These are phyloP conservation scores for Penicilliopsis zonata DNA, from an alignment of 495 filamentous ascomycete genomes.

Conservation along the genomic window DNA sequence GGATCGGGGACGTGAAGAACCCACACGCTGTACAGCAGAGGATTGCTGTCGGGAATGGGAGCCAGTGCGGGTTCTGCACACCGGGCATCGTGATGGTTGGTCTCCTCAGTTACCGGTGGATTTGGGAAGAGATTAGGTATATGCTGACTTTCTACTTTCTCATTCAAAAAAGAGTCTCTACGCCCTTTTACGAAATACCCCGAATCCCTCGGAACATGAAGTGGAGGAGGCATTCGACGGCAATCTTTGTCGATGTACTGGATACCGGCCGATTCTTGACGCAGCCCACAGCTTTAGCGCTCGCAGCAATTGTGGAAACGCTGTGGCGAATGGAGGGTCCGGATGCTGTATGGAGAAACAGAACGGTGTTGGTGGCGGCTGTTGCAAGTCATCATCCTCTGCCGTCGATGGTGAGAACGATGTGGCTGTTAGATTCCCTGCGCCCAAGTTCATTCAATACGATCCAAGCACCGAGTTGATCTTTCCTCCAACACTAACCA, in stretches of 20 bases:
- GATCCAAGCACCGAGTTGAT: slow-evolving; percentile 89
- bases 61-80: slow-evolving; percentile 78
- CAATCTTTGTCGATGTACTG: slow-evolving; percentile 91
- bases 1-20: slow-evolving; percentile 79
- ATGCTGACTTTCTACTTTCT: slow-evolving; percentile 16
- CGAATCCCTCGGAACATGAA: slow-evolving; percentile 56
- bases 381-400: slow-evolving; percentile 22
- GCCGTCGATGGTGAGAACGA: slow-evolving; percentile 6
- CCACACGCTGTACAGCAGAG: slow-evolving; percentile 91
- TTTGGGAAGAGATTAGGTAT: too few relatives aligned
- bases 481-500: slow-evolving; percentile 74
- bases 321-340: slow-evolving; percentile 31
- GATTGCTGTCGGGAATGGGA: slow-evolving; percentile 54
- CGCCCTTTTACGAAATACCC: slow-evolving; percentile 63
- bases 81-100: slow-evolving; percentile 96
- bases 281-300: slow-evolving; percentile 47
- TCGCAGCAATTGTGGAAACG: slow-evolving; percentile 27
- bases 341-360: slow-evolving; percentile 45
- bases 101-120: too few relatives aligned
- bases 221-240: slow-evolving; percentile 90
- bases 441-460: slow-evolving; percentile 75
- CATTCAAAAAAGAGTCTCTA: slow-evolving; percentile 54
- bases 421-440: slow-evolving; percentile 14
- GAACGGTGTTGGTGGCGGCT: slow-evolving; percentile 24
- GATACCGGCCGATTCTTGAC: slow-evolving; percentile 88